Conservation (phyloP, 2,329 filamentous ascomycete genomes). For the Colletotrichum graminicola region DNA sequence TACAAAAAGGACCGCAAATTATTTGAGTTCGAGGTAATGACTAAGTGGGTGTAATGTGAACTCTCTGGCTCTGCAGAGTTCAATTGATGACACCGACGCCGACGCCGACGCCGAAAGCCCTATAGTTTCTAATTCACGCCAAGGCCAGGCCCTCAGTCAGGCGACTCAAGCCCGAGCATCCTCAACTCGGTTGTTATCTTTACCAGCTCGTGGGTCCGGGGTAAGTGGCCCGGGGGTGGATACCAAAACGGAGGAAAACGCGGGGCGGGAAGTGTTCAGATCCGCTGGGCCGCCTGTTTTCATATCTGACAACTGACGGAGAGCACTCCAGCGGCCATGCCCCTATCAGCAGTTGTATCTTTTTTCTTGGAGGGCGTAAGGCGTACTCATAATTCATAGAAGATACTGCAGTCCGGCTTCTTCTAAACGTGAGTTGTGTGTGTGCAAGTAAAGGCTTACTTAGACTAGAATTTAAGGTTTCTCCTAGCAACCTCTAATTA, state of each 20-base stretch:
- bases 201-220: slow-evolving; percentile 21
- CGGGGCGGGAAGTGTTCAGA: slow-evolving; percentile 18
- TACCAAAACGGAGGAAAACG: slow-evolving; percentile 18
- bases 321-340: background rate
- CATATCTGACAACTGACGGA: slow-evolving; percentile 5
- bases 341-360: slow-evolving; percentile 6
- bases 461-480: too few species aligned
- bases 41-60: background rate
- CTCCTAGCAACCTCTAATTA: too few species aligned
- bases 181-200: slow-evolving; percentile 22
- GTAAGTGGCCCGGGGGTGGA: slow-evolving; percentile 21
- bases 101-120: too few species aligned
- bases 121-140: background rate
- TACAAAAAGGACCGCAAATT: background rate
- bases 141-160: background rate
- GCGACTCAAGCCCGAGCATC: background rate
- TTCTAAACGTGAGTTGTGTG: too few species aligned
- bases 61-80: too few species aligned
- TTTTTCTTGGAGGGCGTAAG: background rate
- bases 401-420: background rate
- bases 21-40: background rate
- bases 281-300: background rate
- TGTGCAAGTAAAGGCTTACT: too few species aligned
- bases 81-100: background rate
- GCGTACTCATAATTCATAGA: too few species aligned